phyloP scores from a whole-genome alignment of 2,329 filamentous ascomycete genomes.

The Cercospora sojina region DNA sequence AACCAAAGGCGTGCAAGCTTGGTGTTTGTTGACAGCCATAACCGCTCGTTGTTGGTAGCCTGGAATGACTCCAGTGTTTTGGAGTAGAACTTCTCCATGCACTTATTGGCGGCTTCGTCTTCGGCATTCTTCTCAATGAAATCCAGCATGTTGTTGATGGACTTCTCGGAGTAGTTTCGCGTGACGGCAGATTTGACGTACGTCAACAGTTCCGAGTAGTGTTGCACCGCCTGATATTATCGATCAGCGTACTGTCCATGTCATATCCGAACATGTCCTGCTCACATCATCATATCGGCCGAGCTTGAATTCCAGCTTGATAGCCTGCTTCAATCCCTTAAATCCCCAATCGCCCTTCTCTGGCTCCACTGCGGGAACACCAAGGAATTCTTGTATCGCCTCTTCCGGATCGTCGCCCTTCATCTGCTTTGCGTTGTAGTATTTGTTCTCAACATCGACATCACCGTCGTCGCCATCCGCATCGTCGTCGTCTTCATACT shows the following conservation, averaged over 20 bases:
- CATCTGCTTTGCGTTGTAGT: conserved; percentile 98
- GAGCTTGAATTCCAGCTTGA: conserved; percentile 95
- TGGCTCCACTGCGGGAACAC: conserved; percentile 75
- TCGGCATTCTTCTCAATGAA: conserved; percentile 89
- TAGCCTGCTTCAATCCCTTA: conserved; percentile 95
- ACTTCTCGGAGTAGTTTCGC: conserved; percentile 97
- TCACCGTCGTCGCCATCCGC: conserved; percentile 85
- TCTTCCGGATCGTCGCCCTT: conserved; percentile 83
- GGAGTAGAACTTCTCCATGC: conserved; percentile 94
- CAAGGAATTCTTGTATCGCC: conserved; percentile 89
- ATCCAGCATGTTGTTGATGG: conserved; percentile 98
- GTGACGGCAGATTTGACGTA: conserved; percentile 97
- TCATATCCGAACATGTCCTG: not conserved
- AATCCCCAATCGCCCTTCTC: conserved; percentile 99
- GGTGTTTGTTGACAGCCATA: conserved; percentile 98
- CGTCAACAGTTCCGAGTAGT: conserved; percentile 92
- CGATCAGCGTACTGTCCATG: conserved; percentile 26
- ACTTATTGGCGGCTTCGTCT: conserved; percentile 67
- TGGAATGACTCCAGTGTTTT: conserved; percentile 92
- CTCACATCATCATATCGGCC: conserved; percentile 77
- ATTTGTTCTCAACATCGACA: conserved; percentile 97
- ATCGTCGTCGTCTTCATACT: conserved; percentile 92
- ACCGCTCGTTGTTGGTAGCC: conserved; percentile 91
- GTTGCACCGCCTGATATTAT: conserved; percentile 69
- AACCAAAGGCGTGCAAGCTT: conserved; percentile 90